Evolutionary conservation across 148 eudicot genomes (phyloP).

Genomic region (Rheum nobile): DNA sequence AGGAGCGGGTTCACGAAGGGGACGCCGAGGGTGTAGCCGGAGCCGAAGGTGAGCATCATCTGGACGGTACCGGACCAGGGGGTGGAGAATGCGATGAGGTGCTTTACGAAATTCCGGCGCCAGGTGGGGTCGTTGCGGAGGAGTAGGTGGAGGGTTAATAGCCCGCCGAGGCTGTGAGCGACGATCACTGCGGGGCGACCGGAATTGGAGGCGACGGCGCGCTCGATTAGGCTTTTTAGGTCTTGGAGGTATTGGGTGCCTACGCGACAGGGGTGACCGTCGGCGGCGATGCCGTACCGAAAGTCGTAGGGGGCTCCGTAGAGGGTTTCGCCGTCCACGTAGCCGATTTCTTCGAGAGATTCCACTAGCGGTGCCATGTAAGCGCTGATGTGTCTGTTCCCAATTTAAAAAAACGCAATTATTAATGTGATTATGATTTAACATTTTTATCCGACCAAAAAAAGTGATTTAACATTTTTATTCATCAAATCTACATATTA

Average conservation of each 20-base stretch:
- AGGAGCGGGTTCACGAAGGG: constrained; percentile 72
- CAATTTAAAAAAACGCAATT: no score
- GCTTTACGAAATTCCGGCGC: constrained; percentile 61
- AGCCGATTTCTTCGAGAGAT: constrained; percentile 56
- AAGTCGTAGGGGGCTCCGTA: constrained; percentile 95
- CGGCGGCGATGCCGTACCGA: constrained; percentile 73
- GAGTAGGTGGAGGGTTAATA: constrained; percentile 62
- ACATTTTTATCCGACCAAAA: no score
- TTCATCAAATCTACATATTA: no score
- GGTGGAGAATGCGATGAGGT: constrained; percentile 62
- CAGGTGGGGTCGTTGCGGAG: constrained; percentile 37
- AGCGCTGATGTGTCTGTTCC: constrained; percentile 39
- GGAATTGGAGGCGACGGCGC: constrained; percentile 37
- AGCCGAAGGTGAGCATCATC: constrained; percentile 74
- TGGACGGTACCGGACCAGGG: constrained; percentile 92
- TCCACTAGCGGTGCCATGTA: constrained; percentile 68
- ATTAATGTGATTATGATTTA: no score
- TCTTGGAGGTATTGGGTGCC: constrained; percentile 60
- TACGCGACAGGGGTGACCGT: constrained; percentile 36
- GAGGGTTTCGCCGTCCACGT: constrained; percentile 42
- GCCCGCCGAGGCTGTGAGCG: constrained; percentile 83
- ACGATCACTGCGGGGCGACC: constrained; percentile 58
- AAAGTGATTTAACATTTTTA: no score
- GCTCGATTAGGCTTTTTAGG: constrained; percentile 55
- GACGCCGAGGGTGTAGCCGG: constrained; percentile 77